A percentile compares a stretch with the other conserved stretches of the same genome.
phyloP scores from a whole-genome alignment of 169 alveolate species.

The Cryptosporidium muris region DNA sequence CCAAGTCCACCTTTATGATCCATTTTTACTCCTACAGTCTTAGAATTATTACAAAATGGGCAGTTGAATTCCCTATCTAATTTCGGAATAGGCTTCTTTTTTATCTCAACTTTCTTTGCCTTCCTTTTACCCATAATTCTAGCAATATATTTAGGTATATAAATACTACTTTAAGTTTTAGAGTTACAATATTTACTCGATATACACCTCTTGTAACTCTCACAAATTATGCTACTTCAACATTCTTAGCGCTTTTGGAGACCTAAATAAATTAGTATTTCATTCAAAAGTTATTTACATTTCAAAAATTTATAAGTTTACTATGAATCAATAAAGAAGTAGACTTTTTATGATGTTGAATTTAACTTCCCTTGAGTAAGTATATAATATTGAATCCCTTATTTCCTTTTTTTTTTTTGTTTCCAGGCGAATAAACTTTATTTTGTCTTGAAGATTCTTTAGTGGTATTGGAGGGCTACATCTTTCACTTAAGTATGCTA shows the following conservation, averaged over 20 bases:
- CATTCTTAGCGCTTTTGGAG: too few relatives aligned
- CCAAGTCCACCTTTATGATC: slow-evolving; percentile 74
- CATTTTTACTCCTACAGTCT: slow-evolving; percentile 89
- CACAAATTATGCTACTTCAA: background rate
- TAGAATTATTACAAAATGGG: slow-evolving; percentile 92
- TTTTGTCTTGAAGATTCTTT: slow-evolving; percentile 49
- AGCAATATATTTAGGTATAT: background rate
- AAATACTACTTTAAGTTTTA: background rate
- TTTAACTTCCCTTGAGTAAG: background rate
- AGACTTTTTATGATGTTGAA: too few relatives aligned
- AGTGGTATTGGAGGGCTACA: slow-evolving; percentile 81
- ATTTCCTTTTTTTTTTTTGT: background rate
- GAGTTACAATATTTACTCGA: background rate
- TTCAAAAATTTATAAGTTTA: too few relatives aligned
- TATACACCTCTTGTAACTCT: background rate
- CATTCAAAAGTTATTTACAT: too few relatives aligned
- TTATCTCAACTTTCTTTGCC: slow-evolving; percentile 77
- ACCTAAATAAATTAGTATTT: too few relatives aligned
- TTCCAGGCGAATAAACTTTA: background rate
- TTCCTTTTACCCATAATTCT: slow-evolving; percentile 83
- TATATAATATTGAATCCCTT: background rate
- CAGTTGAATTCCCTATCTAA: slow-evolving; percentile 92
- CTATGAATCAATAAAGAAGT: too few relatives aligned
- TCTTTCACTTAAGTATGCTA: slow-evolving; percentile 71
- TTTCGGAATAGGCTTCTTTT: slow-evolving; percentile 81